These are phyloP conservation scores for Nitzschia sp. DNA, from an alignment of 108 stramenopile genomes.

Conservation along the genomic window DNA sequence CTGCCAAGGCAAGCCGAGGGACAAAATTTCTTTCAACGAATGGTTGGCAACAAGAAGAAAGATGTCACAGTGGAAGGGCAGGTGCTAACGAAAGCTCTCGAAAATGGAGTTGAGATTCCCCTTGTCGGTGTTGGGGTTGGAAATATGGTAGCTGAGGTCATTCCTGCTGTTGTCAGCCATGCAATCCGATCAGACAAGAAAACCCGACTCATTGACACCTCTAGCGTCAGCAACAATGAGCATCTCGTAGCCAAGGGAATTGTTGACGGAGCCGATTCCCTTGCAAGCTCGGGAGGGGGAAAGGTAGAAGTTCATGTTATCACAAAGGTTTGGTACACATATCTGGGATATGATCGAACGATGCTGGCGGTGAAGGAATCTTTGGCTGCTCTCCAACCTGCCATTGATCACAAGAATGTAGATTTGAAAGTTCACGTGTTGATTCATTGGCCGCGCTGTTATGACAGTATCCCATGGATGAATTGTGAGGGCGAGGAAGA, in stretches of 20 bases:
- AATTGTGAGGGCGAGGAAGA: conserved; percentile 74
- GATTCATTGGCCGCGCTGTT: conserved; percentile 87
- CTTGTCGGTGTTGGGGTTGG: conserved; percentile 82
- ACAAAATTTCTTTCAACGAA: conserved; percentile 21
- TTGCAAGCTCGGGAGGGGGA: conserved; percentile 7
- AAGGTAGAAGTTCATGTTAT: conserved; percentile 64
- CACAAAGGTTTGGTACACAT: conserved; percentile 92
- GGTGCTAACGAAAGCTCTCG: conserved; percentile 30
- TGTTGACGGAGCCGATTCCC: conserved; percentile 30
- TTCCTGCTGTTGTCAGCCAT: conserved; percentile 40
- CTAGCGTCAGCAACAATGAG: conserved; percentile 72
- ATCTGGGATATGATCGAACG: conserved; percentile 84
- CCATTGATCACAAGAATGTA: conserved; percentile 37
- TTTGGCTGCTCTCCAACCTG: conserved; percentile 40
- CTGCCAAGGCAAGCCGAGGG: background rate
- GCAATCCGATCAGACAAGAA: conserved; percentile 43
- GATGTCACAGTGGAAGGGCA: background rate
- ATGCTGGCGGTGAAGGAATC: conserved; percentile 61
- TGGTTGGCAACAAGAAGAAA: conserved; percentile 11
- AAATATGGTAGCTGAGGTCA: conserved; percentile 58
- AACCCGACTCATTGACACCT: conserved; percentile 72
- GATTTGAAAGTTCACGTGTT: conserved; percentile 66
- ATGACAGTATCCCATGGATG: conserved; percentile 81
- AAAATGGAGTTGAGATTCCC: conserved; percentile 56
- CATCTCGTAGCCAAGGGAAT: conserved; percentile 65